These are phyloP conservation scores for Parascedosporium putredinis DNA, from an alignment of 2,329 filamentous ascomycete species.

Conservation along the genomic window DNA sequence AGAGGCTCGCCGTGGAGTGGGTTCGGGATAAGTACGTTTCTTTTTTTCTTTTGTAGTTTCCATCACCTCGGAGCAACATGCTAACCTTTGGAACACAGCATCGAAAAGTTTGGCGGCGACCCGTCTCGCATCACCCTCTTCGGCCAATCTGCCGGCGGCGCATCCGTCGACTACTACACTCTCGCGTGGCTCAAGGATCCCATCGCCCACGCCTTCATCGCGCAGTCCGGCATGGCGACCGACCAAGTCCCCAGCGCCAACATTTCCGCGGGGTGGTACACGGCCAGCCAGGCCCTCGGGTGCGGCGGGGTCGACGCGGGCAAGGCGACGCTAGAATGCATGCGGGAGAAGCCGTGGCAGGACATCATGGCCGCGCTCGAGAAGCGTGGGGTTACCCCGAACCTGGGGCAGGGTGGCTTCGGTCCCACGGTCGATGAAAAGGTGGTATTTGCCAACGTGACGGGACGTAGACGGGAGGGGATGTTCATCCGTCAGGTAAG, in stretches of 20 bases:
- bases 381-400: background rate
- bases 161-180: conserved; percentile 31
- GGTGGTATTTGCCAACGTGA: background rate
- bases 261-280: background rate
- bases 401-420: background rate
- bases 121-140: background rate
- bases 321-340: background rate
- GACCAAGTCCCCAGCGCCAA: background rate
- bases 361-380: background rate
- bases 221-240: background rate
- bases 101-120: background rate
- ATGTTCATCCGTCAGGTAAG: background rate
- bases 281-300: background rate
- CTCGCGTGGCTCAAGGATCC: conserved; percentile 38
- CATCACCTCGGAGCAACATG: background rate
- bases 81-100: background rate
- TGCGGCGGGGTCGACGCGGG: background rate
- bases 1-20: conserved; percentile 7
- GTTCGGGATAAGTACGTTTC: background rate
- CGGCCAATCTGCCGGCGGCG: background rate
- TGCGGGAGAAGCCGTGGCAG: background rate
- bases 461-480: background rate
- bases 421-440: background rate
- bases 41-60: background rate
- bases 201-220: conserved; percentile 20